Evolutionary conservation across 306 rosid genomes (phyloP).

Genomic region (Bauhinia variegata): DNA sequence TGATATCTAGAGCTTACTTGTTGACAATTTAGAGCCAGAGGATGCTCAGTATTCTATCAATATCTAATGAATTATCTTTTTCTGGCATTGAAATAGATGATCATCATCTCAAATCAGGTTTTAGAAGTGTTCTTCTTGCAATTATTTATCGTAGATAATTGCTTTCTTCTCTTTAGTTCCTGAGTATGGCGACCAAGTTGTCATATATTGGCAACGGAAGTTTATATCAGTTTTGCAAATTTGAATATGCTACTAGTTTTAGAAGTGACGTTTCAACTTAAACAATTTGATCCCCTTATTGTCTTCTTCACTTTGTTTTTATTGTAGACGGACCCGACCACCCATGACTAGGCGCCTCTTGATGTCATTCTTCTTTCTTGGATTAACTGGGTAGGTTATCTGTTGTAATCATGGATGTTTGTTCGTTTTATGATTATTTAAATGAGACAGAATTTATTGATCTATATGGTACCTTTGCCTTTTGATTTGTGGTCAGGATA

Average conservation of each 20-base stretch:
- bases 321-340: conserved; percentile 67
- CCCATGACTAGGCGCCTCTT: conserved; percentile 66
- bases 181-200: conserved; percentile 2
- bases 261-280: background rate
- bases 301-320: conserved; percentile 26
- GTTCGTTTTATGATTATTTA: conserved; percentile 8
- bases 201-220: background rate
- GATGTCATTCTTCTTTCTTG: conserved; percentile 79
- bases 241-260: conserved; percentile 21
- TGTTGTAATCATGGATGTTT: conserved; percentile 21
- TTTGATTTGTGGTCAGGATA: conserved; percentile 61
- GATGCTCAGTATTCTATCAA: too few relatives aligned
- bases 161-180: conserved; percentile 3
- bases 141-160: conserved; percentile 27
- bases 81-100: conserved; percentile 1
- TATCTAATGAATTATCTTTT: background rate
- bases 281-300: background rate
- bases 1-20: conserved; percentile 10
- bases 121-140: background rate
- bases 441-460: conserved; percentile 28
- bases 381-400: conserved; percentile 84
- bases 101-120: conserved; percentile 8
- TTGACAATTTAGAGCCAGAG: too few relatives aligned
- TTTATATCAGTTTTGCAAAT: conserved; percentile 7
- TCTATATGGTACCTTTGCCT: conserved; percentile 33